A percentile compares a stretch with the other conserved stretches of the same genome.
These are phyloP conservation scores for Phoenix dactylifera DNA, from an alignment of 176 grass and related monocot species.

Conservation along the genomic window DNA sequence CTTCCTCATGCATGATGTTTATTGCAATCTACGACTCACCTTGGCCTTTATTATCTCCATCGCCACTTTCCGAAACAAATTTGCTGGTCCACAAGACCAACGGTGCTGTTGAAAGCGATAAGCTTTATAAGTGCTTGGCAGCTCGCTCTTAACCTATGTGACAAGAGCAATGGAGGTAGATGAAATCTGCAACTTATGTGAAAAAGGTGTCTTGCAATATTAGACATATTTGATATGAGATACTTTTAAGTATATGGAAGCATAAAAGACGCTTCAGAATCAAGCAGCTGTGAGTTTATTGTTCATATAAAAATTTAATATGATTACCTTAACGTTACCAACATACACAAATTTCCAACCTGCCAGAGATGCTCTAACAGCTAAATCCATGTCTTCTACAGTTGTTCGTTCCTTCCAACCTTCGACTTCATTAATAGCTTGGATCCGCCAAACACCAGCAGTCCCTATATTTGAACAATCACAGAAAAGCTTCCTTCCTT, in stretches of 20 bases:
- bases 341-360: slow-evolving; percentile 11
- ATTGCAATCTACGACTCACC: slow-evolving; percentile 19
- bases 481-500: too few species aligned
- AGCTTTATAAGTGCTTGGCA: slow-evolving; percentile 83
- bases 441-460: slow-evolving; percentile 6
- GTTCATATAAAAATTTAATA: too few species aligned
- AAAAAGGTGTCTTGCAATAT: too few species aligned
- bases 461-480: background rate
- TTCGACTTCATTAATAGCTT: slow-evolving; percentile 7
- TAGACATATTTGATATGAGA: too few species aligned
- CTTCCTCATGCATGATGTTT: too few species aligned
- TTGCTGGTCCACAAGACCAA: slow-evolving; percentile 77
- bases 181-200: too few species aligned
- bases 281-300: too few species aligned
- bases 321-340: background rate
- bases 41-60: slow-evolving; percentile 70
- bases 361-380: background rate
- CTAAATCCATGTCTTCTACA: slow-evolving; percentile 20
- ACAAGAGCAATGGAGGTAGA: too few species aligned
- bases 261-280: too few species aligned
- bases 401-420: slow-evolving; percentile 11
- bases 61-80: slow-evolving; percentile 73
- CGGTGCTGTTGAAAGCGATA: slow-evolving; percentile 81
- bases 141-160: slow-evolving; percentile 65
- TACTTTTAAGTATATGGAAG: too few species aligned